phyloP scores from a whole-genome alignment of 2,329 filamentous ascomycete genomes.

The Lasiodiplodia sp. region DNA sequence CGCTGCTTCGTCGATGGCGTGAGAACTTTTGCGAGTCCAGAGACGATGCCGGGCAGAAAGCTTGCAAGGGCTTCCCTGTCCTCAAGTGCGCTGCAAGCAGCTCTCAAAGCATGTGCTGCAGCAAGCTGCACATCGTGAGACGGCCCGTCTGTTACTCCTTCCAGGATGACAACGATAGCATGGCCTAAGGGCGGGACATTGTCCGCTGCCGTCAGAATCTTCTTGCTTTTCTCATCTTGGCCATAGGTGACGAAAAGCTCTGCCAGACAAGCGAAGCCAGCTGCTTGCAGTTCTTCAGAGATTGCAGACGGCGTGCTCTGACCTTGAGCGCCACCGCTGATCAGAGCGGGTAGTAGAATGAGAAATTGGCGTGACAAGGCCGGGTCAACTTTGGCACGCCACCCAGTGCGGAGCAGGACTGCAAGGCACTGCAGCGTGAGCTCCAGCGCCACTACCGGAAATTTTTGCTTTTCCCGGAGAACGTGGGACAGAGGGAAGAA shows the following conservation, averaged over 20 bases:
- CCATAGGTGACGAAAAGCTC: slow-evolving; percentile 69
- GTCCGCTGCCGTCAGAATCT: slow-evolving; percentile 61
- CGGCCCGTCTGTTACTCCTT: slow-evolving; percentile 70
- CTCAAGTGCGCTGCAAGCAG: slow-evolving; percentile 69
- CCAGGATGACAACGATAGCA: slow-evolving; percentile 79
- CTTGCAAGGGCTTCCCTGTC: slow-evolving; percentile 80
- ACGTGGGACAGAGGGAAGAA: slow-evolving; percentile 93
- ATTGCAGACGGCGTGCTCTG: slow-evolving; percentile 54
- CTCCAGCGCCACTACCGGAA: slow-evolving; percentile 77
- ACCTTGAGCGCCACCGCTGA: slow-evolving; percentile 73
- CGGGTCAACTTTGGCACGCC: slow-evolving; percentile 74
- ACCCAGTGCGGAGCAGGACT: slow-evolving; percentile 78
- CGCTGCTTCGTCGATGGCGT: slow-evolving; percentile 71
- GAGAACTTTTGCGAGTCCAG: slow-evolving; percentile 77
- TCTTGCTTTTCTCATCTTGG: slow-evolving; percentile 56
- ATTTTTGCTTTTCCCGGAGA: slow-evolving; percentile 75
- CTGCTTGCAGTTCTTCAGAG: slow-evolving; percentile 77
- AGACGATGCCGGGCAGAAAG: slow-evolving; percentile 88
- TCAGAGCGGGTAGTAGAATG: slow-evolving; percentile 81
- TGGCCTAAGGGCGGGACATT: slow-evolving; percentile 83
- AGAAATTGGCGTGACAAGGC: slow-evolving; percentile 84
- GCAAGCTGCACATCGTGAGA: slow-evolving; percentile 75
- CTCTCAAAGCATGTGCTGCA: slow-evolving; percentile 70
- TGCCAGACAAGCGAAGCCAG: slow-evolving; percentile 73
- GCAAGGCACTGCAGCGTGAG: slow-evolving; percentile 76